Conservation (phyloP, 805 yeast genomes). For the Cyberlindnera euphorbiae region DNA sequence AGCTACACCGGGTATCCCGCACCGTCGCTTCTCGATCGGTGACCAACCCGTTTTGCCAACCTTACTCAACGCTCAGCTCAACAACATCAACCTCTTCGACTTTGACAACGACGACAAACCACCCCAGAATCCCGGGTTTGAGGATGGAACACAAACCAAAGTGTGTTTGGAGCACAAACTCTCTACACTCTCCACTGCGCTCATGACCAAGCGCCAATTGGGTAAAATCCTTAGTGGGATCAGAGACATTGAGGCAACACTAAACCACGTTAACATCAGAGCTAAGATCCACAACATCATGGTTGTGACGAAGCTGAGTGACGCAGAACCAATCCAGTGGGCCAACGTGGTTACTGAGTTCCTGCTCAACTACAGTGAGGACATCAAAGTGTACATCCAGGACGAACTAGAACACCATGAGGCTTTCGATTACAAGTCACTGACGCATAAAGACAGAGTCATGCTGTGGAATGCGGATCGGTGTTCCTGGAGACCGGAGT, state of each 20-base stretch:
- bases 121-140: constrained; percentile 5
- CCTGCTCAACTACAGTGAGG: constrained; percentile 17
- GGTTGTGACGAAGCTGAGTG: constrained; percentile 29
- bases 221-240: constrained; percentile 26
- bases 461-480: constrained; percentile 25
- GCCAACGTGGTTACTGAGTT: constrained; percentile 21
- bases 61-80: constrained; percentile 25
- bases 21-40: constrained; percentile 19
- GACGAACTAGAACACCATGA: constrained; percentile 11
- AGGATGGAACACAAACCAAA: constrained; percentile 4
- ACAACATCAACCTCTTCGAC: constrained; percentile 24
- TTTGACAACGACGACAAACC: constrained; percentile 10
- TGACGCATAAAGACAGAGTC: constrained; percentile 13
- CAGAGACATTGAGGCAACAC: constrained; percentile 27
- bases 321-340: constrained; percentile 28
- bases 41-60: constrained; percentile 24
- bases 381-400: constrained; percentile 21
- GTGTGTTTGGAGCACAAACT: constrained; percentile 16
- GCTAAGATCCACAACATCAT: constrained; percentile 24
- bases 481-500: constrained; percentile 28
- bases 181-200: constrained; percentile 15
- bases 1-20: not conserved
- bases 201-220: constrained; percentile 26
- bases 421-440: constrained; percentile 9
- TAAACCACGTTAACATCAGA: constrained; percentile 26